Evolutionary conservation across 169 alveolate genomes (phyloP), one percentile per base, ranked within the genome.

Genomic region (Plasmodium gaboni): DNA sequence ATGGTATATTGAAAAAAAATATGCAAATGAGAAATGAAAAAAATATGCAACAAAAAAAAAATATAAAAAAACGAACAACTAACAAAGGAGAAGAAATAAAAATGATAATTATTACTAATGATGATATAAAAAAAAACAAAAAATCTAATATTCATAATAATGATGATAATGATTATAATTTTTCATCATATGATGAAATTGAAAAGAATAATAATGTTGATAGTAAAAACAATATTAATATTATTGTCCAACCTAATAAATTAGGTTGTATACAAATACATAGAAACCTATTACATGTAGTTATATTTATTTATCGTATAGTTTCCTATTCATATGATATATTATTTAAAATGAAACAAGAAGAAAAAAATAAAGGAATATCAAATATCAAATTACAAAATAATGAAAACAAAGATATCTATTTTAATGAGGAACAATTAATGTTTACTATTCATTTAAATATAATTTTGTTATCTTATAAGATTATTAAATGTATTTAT

Each of bases 401-500:
- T 10, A 12, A 76, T 15, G 53, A 46, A 1, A 53, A 9, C 1
- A 74, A 46, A 78, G 10, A 64, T 22, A 59, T 17, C 9, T 55
- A 68, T 53, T 17, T 22, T 68, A 55, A 67, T n/a, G 46, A 68
- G 4, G 57, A 51, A 55, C 51, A 83, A 83, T 55, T 65, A 9
- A 68, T 42, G 44, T 60, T 68, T 32, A 83, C 32, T 50, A 55
- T 67, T 42, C 50, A 51, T 26, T 55, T 83, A 32, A 83, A 83
- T 53, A 68, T 28, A 24, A 61, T 83, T 24, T 38, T 83, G 42
- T 67, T 83, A 24, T 67, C 70, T 60, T 83, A 83, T 61, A 83
- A 83, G 67, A 22, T 83, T 55, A 51, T 83, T 55, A 83, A 83
- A 68, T 15, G 69, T 68, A 83, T 83, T 83, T 83, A 83, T 53